Evolutionary conservation across 345 rosid genomes (phyloP), one percentile per base, ranked within the genome.

Genomic region (Brassica incana): DNA sequence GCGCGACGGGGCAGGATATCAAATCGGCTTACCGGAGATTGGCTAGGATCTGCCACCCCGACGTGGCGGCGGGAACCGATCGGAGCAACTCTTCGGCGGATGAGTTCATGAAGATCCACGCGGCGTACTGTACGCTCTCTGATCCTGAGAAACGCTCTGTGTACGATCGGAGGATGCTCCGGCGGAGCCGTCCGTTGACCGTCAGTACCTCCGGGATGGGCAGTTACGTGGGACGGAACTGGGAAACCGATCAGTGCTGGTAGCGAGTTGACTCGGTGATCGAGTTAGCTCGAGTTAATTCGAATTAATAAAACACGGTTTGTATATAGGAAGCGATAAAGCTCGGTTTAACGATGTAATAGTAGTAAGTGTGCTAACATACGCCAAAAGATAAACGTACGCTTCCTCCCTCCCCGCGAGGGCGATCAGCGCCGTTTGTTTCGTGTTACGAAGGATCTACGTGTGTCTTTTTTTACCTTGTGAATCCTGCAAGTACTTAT

Each of bases 171-270:
- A 78, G 75, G 77, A 75, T 84, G 3, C 58, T 82, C 10, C 71
- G 72, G 36, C 80, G 75, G 16, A 61, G 54, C 5, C 77, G 88
- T 70, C 94, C 93, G 70, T 77, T 92, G 82, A 88, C 89, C 1
- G 48, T 58, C 25, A 69, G 43, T n/a, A 27, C 73, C 5, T 71
- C 88, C 15, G 86, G 81, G 9, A 78, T 33, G 23, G 70, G 86
- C 0, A 81, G 90, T 3, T 92, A 85, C 73, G 62, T 74, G 0
- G 86, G 96, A 4, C 85, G 90, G 80, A 92, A 76, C 18, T 94
- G 98, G 98, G 97, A 94, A 74, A 89, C 97, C 0, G 98, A 94
- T 69, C 98, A 94, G 91, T 94, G 98, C 79, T 94, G 96, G 98
- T 94, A 78, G 78, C 38, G 78, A 72, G 76, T 77, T 74, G 65